phyloP scores from a whole-genome alignment of 2,329 filamentous ascomycete genomes.

The Cylindrodendrum hubeiense region DNA sequence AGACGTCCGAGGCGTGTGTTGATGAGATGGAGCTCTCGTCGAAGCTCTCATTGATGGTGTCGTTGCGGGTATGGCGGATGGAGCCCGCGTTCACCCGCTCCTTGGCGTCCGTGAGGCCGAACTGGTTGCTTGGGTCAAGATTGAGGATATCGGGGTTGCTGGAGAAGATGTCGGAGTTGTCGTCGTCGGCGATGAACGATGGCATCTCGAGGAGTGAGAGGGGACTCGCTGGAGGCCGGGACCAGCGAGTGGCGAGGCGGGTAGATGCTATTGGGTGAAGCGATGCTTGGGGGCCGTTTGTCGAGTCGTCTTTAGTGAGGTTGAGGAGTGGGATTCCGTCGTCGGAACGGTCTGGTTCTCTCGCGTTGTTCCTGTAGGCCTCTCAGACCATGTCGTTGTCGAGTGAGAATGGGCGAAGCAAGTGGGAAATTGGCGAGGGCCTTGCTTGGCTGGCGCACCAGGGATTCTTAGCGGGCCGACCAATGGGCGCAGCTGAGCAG shows the following conservation, averaged over 20 bases:
- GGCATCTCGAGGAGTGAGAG: conserved; percentile 60
- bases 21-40: conserved; percentile 68
- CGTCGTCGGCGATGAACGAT: conserved; percentile 64
- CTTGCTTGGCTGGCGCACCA: conserved; percentile 42
- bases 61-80: conserved; percentile 57
- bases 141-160: conserved; percentile 58
- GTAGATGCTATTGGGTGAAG: conserved; percentile 41
- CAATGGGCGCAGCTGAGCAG: conserved; percentile 37
- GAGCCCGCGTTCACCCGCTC: conserved; percentile 52
- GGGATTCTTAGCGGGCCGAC: conserved; percentile 44
- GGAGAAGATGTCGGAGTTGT: conserved; percentile 57
- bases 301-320: conserved; percentile 24
- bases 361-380: conserved; percentile 16
- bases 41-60: conserved; percentile 64
- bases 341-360: conserved; percentile 23
- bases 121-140: conserved; percentile 56
- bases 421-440: conserved; percentile 45
- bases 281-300: conserved; percentile 37
- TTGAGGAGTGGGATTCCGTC: conserved; percentile 26
- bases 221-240: conserved; percentile 35
- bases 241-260: conserved; percentile 39
- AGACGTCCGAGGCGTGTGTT: conserved; percentile 64
- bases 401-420: conserved; percentile 36
- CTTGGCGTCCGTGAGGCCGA: conserved; percentile 50
- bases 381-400: conserved; percentile 35